These are phyloP conservation scores for Chalciporus chontae DNA, from an alignment of 768 basidiomycete species.

Conservation along the genomic window DNA sequence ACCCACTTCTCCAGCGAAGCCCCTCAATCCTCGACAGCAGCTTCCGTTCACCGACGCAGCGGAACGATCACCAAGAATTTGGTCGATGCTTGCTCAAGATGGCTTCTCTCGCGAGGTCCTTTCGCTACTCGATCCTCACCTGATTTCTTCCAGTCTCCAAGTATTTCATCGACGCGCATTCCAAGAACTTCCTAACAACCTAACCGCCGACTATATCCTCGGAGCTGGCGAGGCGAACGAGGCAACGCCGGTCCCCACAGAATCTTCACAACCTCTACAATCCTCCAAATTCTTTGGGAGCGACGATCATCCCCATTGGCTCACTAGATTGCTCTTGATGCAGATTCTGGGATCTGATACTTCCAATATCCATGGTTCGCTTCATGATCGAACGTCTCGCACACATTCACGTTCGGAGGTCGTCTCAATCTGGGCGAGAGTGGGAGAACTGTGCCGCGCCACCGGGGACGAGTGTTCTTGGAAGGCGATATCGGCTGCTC, in stretches of 20 bases:
- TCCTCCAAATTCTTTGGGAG: slow-evolving; percentile 55
- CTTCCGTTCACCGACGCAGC: slow-evolving; percentile 15
- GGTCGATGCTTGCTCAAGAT: slow-evolving; percentile 54
- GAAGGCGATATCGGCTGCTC: slow-evolving; percentile 66
- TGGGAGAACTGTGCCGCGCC: slow-evolving; percentile 70
- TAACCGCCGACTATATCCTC: slow-evolving; percentile 46
- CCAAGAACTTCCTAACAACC: slow-evolving; percentile 49
- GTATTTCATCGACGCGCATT: slow-evolving; percentile 55
- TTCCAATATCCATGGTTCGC: slow-evolving; percentile 28
- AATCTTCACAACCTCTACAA: slow-evolving; percentile 17
- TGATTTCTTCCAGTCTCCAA: slow-evolving; percentile 62
- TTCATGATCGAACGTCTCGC: slow-evolving; percentile 43
- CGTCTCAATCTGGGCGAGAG: slow-evolving; percentile 66
- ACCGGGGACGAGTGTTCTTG: slow-evolving; percentile 78
- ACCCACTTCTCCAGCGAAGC: slow-evolving; percentile 23
- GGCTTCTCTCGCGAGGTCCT: slow-evolving; percentile 69
- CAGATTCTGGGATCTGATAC: slow-evolving; percentile 68
- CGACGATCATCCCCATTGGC: slow-evolving; percentile 74
- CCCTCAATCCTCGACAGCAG: slow-evolving; percentile 22
- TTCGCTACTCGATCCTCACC: slow-evolving; percentile 54
- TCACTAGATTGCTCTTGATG: slow-evolving; percentile 67
- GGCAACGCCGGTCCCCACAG: background rate
- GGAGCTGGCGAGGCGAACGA: slow-evolving; percentile 20
- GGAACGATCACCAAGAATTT: slow-evolving; percentile 37
- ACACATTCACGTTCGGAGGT: slow-evolving; percentile 73